Evolutionary conservation across 768 basidiomycete genomes (phyloP), one percentile per base, ranked within the genome.

Genomic region (Calvatia gigantea): DNA sequence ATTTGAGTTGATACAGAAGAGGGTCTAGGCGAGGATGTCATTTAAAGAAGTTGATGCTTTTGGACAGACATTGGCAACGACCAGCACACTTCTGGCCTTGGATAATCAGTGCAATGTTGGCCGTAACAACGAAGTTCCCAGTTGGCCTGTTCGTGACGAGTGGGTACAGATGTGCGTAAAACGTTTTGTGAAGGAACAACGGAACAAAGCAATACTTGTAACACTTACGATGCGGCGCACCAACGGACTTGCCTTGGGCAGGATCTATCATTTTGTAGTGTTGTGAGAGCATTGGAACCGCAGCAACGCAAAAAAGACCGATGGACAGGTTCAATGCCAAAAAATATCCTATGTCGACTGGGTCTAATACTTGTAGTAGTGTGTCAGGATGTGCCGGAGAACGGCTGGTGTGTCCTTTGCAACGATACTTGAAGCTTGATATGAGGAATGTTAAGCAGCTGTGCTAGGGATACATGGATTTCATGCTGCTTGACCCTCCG

Each of bases 61-160:
- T 7, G 35, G n/a, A 61, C 65, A 38, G 23, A 74, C 72, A 49
- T 73, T 74, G 42, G 74, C 68, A 4, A 73, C 65, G 17, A 67
- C 72, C 25, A 77, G 64, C 17, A 71, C 64, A 19, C 70, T 69
- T n/a, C 67, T 65, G 8, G 54, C 60, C 6, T 64, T 60, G 12
- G 72, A 70, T 15, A 70, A 78, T 75, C 28, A 76, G 56, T 15
- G 70, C 60, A 55, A 81, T 73, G 35, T 70, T 67, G 14, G 74
- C 70, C 1, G 77, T 68, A 28, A 81, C 66, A 35, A 81, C 61
- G 54, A 70, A 71, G 64, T 81, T 80, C 17, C 74, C 76, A 31
- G 60, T 58, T 3, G 75, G 72, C 46, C 79, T 76, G 59, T 82
- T 82, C 33, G 78, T 78, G 29, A 80, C 75, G 63, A 80, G 79